Conservation (phyloP, 1,284 basidiomycete genomes). For the Cutaneotrichosporon cyanovorans region DNA sequence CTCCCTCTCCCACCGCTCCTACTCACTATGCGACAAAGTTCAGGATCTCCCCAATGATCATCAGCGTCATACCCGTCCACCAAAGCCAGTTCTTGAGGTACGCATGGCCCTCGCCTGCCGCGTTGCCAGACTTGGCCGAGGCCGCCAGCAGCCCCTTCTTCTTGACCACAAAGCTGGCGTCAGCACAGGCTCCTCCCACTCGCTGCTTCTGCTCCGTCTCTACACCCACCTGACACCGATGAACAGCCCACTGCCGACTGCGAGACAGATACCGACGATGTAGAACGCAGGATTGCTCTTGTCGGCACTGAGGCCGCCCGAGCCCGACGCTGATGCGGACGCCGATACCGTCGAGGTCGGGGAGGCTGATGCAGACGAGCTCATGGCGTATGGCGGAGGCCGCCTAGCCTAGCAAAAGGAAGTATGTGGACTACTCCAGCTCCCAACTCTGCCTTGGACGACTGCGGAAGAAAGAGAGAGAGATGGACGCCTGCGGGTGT, state of each 20-base stretch:
- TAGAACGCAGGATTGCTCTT: slow-evolving; percentile 40
- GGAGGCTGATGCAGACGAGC: neutral
- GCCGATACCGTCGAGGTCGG: neutral
- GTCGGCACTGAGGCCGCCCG: neutral
- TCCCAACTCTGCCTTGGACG: no score
- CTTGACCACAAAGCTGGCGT: slow-evolving; percentile 58
- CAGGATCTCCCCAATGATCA: slow-evolving; percentile 43
- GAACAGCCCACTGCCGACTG: slow-evolving; percentile 73
- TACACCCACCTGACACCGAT: slow-evolving; percentile 82
- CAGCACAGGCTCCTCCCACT: no score
- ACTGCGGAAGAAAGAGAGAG: no score
- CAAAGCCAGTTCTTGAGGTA: slow-evolving; percentile 78
- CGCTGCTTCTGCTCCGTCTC: no score
- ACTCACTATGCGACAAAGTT: slow-evolving; percentile 47
- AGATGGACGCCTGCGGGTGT: no score
- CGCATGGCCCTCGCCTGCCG: slow-evolving; percentile 83
- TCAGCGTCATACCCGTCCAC: slow-evolving; percentile 57
- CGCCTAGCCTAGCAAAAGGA: no score
- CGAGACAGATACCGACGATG: slow-evolving; percentile 61
- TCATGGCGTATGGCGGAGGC: no score
- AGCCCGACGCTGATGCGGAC: neutral
- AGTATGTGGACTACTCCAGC: no score
- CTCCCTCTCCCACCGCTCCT: neutral
- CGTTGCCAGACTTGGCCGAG: slow-evolving; percentile 52
- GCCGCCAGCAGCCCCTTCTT: slow-evolving; percentile 68